Conservation (phyloP, 2,329 filamentous ascomycete species). For the Graphilbum sp. region DNA sequence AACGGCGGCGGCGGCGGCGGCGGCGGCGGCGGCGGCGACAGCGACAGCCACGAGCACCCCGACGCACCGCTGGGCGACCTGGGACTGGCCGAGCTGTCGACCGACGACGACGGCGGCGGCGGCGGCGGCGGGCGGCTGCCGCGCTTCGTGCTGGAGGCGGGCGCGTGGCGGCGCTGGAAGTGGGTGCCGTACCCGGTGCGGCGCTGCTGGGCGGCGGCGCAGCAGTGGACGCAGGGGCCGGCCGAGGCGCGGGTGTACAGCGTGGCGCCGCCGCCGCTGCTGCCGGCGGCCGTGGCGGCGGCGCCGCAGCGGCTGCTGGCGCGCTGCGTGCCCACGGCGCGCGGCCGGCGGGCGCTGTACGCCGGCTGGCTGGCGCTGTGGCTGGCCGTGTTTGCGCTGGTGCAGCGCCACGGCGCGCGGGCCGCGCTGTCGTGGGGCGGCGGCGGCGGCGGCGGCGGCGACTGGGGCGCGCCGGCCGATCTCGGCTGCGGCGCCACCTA, state of each 20-base stretch:
- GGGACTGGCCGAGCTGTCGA: not conserved
- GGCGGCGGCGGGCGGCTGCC: conserved; percentile 38
- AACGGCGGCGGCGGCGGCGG: not conserved
- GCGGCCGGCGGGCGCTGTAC: conserved; percentile 42
- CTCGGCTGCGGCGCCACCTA: conserved; percentile 54
- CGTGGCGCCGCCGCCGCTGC: conserved; percentile 31
- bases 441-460: conserved; percentile 43
- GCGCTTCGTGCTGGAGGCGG: conserved; percentile 42
- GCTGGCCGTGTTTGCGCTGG: conserved; percentile 52
- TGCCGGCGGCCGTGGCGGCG: conserved; percentile 36
- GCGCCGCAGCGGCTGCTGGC: conserved; percentile 39
- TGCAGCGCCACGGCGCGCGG: conserved; percentile 51
- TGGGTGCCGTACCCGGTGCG: conserved; percentile 43
- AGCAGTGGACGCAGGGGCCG: conserved; percentile 39
- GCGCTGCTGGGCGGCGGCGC: conserved; percentile 23
- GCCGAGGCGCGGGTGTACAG: conserved; percentile 30
- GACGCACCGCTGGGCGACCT: conserved; percentile 2
- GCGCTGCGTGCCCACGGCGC: conserved; percentile 13
- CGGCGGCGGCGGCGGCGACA: not conserved
- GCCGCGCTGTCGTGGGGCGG: no score
- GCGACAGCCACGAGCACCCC: not conserved
- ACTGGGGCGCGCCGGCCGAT: conserved; percentile 47
- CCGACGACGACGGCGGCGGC: conserved; percentile 19
- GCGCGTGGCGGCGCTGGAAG: conserved; percentile 31
- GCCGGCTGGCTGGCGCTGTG: conserved; percentile 46